Percentiles rank a stretch among this genome's conserved stretches.
phyloP scores from a whole-genome alignment of 75 land plant species.

The Isoetes taiwanensis region DNA sequence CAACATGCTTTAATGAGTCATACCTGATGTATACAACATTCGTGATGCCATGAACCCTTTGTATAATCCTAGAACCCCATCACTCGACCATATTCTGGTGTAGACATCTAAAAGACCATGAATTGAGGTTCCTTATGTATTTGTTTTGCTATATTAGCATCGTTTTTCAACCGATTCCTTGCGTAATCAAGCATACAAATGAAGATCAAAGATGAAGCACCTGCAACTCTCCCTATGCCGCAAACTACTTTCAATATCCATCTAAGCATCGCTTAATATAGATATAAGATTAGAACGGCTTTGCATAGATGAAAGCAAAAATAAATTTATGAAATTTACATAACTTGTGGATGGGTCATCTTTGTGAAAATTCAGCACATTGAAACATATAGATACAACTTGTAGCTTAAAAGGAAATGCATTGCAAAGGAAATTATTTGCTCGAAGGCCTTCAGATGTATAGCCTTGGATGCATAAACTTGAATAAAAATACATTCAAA shows the following conservation, averaged over 20 bases:
- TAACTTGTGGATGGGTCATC: too few species aligned
- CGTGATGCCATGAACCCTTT: constrained; percentile 55
- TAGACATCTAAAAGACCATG: constrained; percentile 58
- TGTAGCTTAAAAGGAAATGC: too few species aligned
- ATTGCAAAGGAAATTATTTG: too few species aligned
- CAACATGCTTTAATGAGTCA: constrained; percentile 58
- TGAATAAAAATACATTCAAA: too few species aligned
- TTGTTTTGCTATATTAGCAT: constrained; percentile 53
- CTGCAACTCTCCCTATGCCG: constrained; percentile 65
- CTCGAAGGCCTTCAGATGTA: too few species aligned
- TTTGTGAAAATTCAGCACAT: too few species aligned
- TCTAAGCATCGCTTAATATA: too few species aligned
- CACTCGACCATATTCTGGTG: constrained; percentile 42
- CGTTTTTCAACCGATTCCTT: constrained; percentile 49
- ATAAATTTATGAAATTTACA: too few species aligned
- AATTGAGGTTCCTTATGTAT: constrained; percentile 58
- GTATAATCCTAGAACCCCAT: constrained; percentile 62
- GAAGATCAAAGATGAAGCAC: constrained; percentile 55
- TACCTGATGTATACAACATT: constrained; percentile 73
- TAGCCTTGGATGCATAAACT: too few species aligned
- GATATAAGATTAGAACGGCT: too few species aligned
- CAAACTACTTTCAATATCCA: constrained; percentile 77
- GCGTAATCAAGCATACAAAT: constrained; percentile 68
- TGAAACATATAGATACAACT: too few species aligned
- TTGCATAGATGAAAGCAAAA: too few species aligned